Evolutionary conservation across 2,329 filamentous ascomycete genomes (phyloP), one percentile per base, ranked within the genome.

Genomic region (Rhinocladiella similis): DNA sequence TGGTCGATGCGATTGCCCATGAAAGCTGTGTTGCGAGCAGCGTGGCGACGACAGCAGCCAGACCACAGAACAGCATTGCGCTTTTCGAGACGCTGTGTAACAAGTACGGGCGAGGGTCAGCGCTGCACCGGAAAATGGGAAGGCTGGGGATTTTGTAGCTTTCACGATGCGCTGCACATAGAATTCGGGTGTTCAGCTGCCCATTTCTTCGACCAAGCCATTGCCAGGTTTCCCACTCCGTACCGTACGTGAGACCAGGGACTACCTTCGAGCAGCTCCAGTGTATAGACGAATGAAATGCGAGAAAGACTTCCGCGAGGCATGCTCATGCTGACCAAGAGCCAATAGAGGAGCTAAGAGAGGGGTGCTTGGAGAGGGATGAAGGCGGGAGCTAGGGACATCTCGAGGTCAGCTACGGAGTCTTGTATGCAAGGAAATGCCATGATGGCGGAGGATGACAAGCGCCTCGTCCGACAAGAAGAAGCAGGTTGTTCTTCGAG

Each of bases 91-190:
- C 6, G 20, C 47, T 35, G 27, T 50, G 50, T 45, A 27, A 49
- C 35, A 41, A 36, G 35, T 36, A 45, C 29, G 29, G 50, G 29
- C 41, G 53, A 56, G 33, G 16, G 47, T 57, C 42, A 59, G 53
- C 50, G 25, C 33, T 41, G 35, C 41, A 7, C 20, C 13, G 42
- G 38, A 58, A 60, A 60, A 58, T 48, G 42, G 58, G 58, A 59
- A 61, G 60, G 58, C 60, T 59, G 55, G 60, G 57, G 50, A 55
- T 56, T 57, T 61, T 61, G 43, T 57, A 49, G 50, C 50, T 52
- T 38, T 33, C 42, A n/a, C 35, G 27, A 47, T 33, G 13, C 19
- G 22, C 16, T 9, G 27, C 42, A 22, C 29, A 22, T 14, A 41
- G 22, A 7, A 22, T 20, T 27, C n/a, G 43, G 25, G n/a, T 46